phyloP scores from a whole-genome alignment of 768 basidiomycete species.

The Dioszegia hungarica region DNA sequence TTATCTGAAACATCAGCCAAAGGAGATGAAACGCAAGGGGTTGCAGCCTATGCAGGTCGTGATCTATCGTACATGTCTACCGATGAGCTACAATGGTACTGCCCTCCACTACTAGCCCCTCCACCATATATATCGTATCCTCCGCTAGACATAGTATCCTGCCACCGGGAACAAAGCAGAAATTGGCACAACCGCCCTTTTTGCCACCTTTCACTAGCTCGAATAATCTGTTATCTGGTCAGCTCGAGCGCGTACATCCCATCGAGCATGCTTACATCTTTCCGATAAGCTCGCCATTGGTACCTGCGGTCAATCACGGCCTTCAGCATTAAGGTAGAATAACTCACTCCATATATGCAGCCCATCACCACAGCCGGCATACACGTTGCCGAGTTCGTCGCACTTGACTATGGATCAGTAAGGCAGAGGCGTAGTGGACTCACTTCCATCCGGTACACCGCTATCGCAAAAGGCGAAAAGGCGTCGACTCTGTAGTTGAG shows the following conservation, averaged over 20 bases:
- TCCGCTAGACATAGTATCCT: constrained; percentile 21
- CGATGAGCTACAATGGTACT: no score
- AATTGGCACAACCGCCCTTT: constrained; percentile 20
- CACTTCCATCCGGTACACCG: constrained; percentile 26
- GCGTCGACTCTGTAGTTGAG: constrained; percentile 9
- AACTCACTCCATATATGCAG: constrained; percentile 24
- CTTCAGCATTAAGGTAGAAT: no score
- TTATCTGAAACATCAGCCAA: no score
- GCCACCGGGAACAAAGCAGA: constrained; percentile 30
- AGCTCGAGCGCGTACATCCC: no score
- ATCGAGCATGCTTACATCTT: constrained; percentile 13
- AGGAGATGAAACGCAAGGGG: no score
- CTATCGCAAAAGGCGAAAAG: constrained; percentile 25
- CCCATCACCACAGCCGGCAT: constrained; percentile 26
- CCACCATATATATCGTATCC: constrained; percentile 17
- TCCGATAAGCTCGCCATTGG: constrained; percentile 10
- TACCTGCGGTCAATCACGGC: neutral
- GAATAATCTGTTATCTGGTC: neutral
- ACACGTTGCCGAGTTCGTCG: constrained; percentile 17
- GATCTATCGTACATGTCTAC: no score
- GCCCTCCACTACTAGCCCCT: no score
- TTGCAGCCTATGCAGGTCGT: no score
- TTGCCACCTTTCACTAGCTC: neutral
- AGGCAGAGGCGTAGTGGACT: no score
- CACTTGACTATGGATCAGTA: constrained; percentile 20